Percentiles rank a stretch among this genome's conserved stretches.
Conservation (phyloP, 441 rosid genomes). For the Populus hybrid region DNA sequence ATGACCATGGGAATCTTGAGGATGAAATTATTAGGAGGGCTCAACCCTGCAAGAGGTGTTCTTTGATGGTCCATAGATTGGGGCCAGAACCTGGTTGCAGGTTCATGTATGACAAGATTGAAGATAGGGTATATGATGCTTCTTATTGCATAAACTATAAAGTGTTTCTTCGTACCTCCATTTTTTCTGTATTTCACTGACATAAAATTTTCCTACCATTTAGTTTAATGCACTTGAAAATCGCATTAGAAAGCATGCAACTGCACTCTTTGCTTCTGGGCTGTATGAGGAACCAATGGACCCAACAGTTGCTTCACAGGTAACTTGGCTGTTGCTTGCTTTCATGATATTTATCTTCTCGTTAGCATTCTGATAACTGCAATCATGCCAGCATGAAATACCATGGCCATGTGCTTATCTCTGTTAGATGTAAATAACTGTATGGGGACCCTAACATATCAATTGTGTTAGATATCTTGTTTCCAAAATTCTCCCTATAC, state of each 20-base stretch:
- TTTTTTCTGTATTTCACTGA: slow-evolving; percentile 14
- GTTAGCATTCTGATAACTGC: background rate
- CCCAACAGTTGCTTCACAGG: slow-evolving; percentile 96
- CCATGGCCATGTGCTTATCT: background rate
- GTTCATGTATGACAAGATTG: slow-evolving; percentile 84
- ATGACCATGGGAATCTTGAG: slow-evolving; percentile 40
- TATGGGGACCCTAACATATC: background rate
- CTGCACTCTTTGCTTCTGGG: slow-evolving; percentile 58
- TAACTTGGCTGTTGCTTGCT: slow-evolving; percentile 23
- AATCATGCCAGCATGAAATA: background rate
- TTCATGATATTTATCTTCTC: background rate
- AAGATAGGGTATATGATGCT: slow-evolving; percentile 62
- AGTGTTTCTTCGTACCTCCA: slow-evolving; percentile 16
- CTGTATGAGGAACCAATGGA: slow-evolving; percentile 71
- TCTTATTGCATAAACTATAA: slow-evolving; percentile 5
- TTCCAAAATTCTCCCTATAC: background rate
- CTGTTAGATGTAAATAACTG: background rate
- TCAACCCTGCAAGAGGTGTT: slow-evolving; percentile 59
- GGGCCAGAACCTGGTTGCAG: slow-evolving; percentile 85
- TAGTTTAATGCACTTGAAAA: slow-evolving; percentile 78
- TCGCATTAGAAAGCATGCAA: slow-evolving; percentile 58
- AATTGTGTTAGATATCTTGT: background rate
- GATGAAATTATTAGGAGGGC: slow-evolving; percentile 79
- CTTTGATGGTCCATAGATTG: slow-evolving; percentile 50
- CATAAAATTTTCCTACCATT: slow-evolving; percentile 11